Percentiles rank a stretch among this genome's conserved stretches.
Evolutionary conservation across 2,329 filamentous ascomycete genomes (phyloP).

Genomic region (Pseudonectria buxi): DNA sequence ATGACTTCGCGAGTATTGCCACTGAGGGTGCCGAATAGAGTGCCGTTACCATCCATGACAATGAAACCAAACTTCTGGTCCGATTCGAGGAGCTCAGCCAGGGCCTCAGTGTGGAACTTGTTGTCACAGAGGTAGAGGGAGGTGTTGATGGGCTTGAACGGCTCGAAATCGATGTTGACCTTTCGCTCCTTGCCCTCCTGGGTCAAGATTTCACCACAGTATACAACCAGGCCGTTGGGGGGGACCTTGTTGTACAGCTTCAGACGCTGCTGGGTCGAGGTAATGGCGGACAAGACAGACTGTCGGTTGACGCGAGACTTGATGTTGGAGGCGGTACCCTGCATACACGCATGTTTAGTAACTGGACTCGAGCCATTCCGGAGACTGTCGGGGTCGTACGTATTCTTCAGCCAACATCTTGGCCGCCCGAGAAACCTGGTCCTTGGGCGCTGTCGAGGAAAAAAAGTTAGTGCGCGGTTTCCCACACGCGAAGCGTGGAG

Average conservation of each 20-base stretch:
- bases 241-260: slow-evolving; percentile 99
- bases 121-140: slow-evolving; percentile 99
- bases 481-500: slow-evolving; percentile 2
- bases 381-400: slow-evolving; percentile 44
- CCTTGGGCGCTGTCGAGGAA: slow-evolving; percentile 70
- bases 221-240: slow-evolving; percentile 93
- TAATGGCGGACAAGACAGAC: slow-evolving; percentile 96
- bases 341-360: slow-evolving; percentile 15
- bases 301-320: slow-evolving; percentile 99
- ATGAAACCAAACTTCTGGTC: slow-evolving; percentile 99
- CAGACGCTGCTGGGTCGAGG: slow-evolving; percentile 95
- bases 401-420: slow-evolving; percentile 99
- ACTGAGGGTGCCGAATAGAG: slow-evolving; percentile 91
- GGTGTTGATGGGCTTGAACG: slow-evolving; percentile 99
- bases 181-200: slow-evolving; percentile 97
- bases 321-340: slow-evolving; percentile 98
- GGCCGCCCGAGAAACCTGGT: slow-evolving; percentile 89
- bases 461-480: slow-evolving; percentile 21
- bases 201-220: slow-evolving; percentile 99
- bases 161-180: slow-evolving; percentile 99
- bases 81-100: slow-evolving; percentile 94
- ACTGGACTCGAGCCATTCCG: background rate
- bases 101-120: slow-evolving; percentile 97
- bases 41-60: slow-evolving; percentile 99
- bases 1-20: slow-evolving; percentile 95